Evolutionary conservation across 306 rosid genomes (phyloP).

Genomic region (Acmispon strigosus): DNA sequence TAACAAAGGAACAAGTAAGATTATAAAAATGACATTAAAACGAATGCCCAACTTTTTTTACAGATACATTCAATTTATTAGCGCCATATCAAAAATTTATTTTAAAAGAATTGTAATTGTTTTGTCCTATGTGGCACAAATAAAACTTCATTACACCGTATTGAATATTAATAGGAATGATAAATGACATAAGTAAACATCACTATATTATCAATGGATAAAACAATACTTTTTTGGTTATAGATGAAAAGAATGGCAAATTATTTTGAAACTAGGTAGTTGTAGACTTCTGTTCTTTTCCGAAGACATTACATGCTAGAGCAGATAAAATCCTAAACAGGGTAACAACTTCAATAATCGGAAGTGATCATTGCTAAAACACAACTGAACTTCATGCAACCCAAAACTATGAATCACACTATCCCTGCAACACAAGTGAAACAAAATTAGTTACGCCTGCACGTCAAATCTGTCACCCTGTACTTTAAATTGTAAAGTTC

Average conservation of each 20-base stretch:
- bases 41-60: too few species aligned
- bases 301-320: constrained; percentile 25
- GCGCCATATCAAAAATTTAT: too few species aligned
- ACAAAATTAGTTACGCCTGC: background rate
- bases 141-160: too few species aligned
- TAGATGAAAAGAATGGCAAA: constrained; percentile 13
- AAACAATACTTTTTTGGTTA: constrained; percentile 11
- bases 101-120: too few species aligned
- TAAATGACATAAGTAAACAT: background rate
- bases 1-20: too few species aligned
- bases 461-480: background rate
- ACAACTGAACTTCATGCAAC: constrained; percentile 10
- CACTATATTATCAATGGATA: background rate
- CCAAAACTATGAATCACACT: constrained; percentile 28
- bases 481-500: background rate
- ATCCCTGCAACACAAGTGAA: constrained; percentile 44
- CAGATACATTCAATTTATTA: too few species aligned
- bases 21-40: too few species aligned
- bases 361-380: constrained; percentile 16
- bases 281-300: constrained; percentile 15
- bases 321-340: constrained; percentile 23
- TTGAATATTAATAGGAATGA: too few species aligned
- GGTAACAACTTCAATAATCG: constrained; percentile 23
- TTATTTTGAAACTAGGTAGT: constrained; percentile 39
- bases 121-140: too few species aligned